Evolutionary conservation across 306 rosid genomes (phyloP).

Genomic region (Notholithocarpus densiflorus): DNA sequence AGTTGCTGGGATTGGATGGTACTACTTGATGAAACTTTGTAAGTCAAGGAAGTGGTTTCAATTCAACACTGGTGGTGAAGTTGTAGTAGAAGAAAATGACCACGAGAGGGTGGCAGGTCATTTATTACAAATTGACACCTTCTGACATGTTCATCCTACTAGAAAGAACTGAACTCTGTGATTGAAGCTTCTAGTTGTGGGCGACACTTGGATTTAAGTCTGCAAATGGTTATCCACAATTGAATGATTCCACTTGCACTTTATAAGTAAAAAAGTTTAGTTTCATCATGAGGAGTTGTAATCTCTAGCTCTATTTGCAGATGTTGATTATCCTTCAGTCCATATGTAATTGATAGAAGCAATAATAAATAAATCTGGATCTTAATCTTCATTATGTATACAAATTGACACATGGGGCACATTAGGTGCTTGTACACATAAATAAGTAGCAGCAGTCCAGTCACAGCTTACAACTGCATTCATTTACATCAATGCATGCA

Average conservation of each 20-base stretch:
- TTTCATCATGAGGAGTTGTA: not conserved
- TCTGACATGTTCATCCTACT: not conserved
- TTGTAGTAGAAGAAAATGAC: not conserved
- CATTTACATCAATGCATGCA: too few species aligned
- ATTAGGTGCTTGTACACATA: too few species aligned
- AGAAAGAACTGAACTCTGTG: too few species aligned
- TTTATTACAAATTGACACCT: not conserved
- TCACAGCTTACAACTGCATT: too few species aligned
- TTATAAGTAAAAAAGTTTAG: too few species aligned
- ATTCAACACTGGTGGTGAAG: not conserved
- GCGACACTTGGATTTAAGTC: not conserved
- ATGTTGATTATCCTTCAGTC: not conserved
- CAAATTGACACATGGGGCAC: too few species aligned
- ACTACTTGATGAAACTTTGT: constrained; percentile 34
- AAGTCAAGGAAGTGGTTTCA: constrained; percentile 17
- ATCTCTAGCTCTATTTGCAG: not conserved
- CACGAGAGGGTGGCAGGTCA: not conserved
- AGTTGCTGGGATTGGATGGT: constrained; percentile 36
- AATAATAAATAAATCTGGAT: too few species aligned
- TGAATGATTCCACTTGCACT: not conserved
- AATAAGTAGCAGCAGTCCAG: too few species aligned
- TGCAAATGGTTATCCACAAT: not conserved
- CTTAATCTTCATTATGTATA: too few species aligned
- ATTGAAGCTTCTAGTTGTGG: too few species aligned
- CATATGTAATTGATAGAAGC: too few species aligned